Base-by-base conservation (phyloP, 805 yeast genomes). In the Starmerella scarabaei region DNA sequence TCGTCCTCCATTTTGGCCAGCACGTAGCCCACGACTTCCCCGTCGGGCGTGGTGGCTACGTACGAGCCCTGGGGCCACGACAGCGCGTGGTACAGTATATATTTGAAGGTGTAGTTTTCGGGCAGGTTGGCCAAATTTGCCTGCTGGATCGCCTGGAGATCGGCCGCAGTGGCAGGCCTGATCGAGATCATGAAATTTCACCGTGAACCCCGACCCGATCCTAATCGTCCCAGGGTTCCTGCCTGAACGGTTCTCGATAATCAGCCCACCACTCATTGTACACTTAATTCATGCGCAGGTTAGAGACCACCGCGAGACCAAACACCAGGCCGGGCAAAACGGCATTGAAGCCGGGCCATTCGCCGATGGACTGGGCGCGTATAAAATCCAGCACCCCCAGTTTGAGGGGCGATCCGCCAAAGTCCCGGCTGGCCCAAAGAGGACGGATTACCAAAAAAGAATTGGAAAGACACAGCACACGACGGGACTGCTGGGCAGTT, bases 51-150 rank as follows among this genome's bases (percentile, higher is more conserved):
- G 41, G 51, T 54, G 15, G 98, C 98, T 28, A 91, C 97, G 64
- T 77, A 91, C 30, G 94, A 82, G 12, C 93, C 93, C 58, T 88
- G 94, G 2, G 98, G 98, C 98, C 98, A 91, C 28, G 96, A 78
- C 37, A 88, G 64, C 7, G 84, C 71, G 61, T 91, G 98, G 61
- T 91, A 91, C 69, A 91, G 72, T 63, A 91, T 91, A 63, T 85
- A 91, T 60, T 86, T 85, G 60, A 86, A 65, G 48, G 81, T 78
- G 58, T 91, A 91, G 63, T 91, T 91, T 59, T 91, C 98, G 5
- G 98, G 98, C 45, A 91, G 66, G 56, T 88, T 88, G 49, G 80
- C 80, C 59, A 86, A 65, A 58, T 86, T 86, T 47, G 94, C 91
- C 67, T 84, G 85, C 60, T 88, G 98, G 86, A 88, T 91, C 16